Conservation (phyloP, 768 basidiomycete species). For the Russula brevipes region DNA sequence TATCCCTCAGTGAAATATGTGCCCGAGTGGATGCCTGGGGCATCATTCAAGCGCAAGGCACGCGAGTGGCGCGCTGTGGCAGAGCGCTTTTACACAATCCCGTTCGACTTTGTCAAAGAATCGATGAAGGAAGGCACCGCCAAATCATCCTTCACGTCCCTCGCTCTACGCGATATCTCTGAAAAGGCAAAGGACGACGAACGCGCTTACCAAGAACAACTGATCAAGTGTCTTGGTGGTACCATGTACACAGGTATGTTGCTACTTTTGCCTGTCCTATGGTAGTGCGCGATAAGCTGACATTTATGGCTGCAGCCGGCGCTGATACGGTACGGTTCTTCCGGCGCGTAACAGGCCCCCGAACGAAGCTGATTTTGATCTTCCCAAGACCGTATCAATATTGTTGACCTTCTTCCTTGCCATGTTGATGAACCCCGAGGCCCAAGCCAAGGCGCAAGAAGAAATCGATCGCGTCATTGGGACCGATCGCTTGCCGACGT, state of each 20-base stretch:
- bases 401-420: conserved; percentile 27
- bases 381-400: conserved; percentile 23
- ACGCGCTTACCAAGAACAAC: conserved; percentile 24
- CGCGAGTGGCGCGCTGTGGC: conserved; percentile 23
- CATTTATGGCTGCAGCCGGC: conserved; percentile 15
- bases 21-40: conserved; percentile 29
- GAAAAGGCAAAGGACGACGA: conserved; percentile 17
- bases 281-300: neutral
- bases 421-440: conserved; percentile 27
- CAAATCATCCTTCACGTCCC: conserved; percentile 20
- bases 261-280: neutral
- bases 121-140: conserved; percentile 19
- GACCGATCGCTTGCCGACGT: conserved; percentile 28
- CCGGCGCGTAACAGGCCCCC: neutral
- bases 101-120: conserved; percentile 25
- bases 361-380: neutral
- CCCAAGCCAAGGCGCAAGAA: conserved; percentile 26
- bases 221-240: conserved; percentile 25
- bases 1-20: conserved; percentile 25
- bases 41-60: conserved; percentile 26
- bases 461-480: conserved; percentile 31
- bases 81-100: conserved; percentile 21
- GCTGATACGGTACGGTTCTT: conserved; percentile 23
- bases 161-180: conserved; percentile 22
- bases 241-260: conserved; percentile 19